phyloP scores from a whole-genome alignment of 768 basidiomycete genomes.

The Tricholoma hemisulphureum region DNA sequence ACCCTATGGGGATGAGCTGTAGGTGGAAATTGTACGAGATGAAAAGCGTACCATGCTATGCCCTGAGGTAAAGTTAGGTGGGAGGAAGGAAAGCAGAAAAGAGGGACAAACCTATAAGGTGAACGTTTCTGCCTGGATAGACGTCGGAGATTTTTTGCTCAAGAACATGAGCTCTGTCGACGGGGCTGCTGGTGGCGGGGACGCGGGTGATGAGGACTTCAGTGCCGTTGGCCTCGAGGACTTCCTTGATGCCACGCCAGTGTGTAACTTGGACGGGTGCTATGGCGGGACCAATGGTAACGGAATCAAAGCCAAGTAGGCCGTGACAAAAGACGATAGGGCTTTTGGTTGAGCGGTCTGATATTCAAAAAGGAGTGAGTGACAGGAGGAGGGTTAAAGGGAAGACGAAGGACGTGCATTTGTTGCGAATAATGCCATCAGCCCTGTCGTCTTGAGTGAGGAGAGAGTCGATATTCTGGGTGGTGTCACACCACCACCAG shows the following conservation, averaged over 20 bases:
- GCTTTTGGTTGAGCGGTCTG: constrained; percentile 76
- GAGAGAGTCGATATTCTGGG: constrained; percentile 42
- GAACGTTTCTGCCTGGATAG: constrained; percentile 82
- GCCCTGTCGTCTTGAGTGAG: constrained; percentile 54
- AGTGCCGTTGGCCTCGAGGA: constrained; percentile 80
- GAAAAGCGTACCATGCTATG: constrained; percentile 63
- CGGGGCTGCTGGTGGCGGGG: constrained; percentile 85
- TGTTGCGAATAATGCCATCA: constrained; percentile 45
- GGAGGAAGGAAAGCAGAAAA: constrained; percentile 5
- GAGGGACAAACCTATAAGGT: constrained; percentile 66
- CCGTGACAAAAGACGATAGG: constrained; percentile 97
- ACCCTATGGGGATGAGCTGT: constrained; percentile 47
- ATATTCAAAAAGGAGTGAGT: constrained; percentile 4
- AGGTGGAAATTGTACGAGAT: background rate
- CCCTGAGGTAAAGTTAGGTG: constrained; percentile 44
- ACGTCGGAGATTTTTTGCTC: constrained; percentile 74
- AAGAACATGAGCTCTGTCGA: constrained; percentile 89
- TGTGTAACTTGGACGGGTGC: constrained; percentile 85
- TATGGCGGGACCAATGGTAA: constrained; percentile 74
- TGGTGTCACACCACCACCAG: constrained; percentile 57
- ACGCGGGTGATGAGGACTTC: constrained; percentile 94
- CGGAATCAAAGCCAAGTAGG: constrained; percentile 83
- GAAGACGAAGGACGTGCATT: constrained; percentile 57
- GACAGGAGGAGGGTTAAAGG: background rate
- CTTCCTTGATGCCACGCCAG: constrained; percentile 96